Conservation (phyloP, 345 rosid species). For the Arabis hirsuta region DNA sequence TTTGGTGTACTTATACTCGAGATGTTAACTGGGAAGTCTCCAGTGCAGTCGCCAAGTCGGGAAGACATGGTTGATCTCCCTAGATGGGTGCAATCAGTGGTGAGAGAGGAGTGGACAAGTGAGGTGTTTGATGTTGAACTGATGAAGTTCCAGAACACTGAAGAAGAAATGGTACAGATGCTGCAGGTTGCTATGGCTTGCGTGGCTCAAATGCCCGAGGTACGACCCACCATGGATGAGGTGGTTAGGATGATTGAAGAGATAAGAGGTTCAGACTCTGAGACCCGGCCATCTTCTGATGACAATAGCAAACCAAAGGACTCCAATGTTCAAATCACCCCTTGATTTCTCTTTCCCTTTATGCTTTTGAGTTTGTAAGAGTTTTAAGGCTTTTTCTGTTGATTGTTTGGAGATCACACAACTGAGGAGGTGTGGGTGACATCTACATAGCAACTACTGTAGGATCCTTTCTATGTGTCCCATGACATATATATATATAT, state of each 20-base stretch:
- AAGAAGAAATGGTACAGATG: conserved; percentile 89
- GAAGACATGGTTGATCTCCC: conserved; percentile 86
- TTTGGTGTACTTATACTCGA: conserved; percentile 83
- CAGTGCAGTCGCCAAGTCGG: conserved; percentile 67
- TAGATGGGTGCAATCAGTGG: conserved; percentile 91
- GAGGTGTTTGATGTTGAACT: conserved; percentile 86
- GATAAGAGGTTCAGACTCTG: conserved; percentile 71
- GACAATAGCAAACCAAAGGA: conserved; percentile 74
- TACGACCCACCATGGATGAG: conserved; percentile 76
- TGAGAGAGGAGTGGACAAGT: conserved; percentile 90
- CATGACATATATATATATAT: not conserved
- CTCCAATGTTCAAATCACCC: conserved; percentile 74
- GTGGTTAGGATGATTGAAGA: conserved; percentile 90
- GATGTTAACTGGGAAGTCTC: conserved; percentile 81
- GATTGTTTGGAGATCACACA: conserved; percentile 31
- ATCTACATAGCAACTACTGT: conserved; percentile 26
- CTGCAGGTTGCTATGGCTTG: conserved; percentile 82
- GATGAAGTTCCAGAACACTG: conserved; percentile 74
- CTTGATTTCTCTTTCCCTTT: conserved; percentile 43
- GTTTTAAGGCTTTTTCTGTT: conserved; percentile 22
- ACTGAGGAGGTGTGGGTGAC: conserved; percentile 15
- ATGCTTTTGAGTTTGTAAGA: conserved; percentile 37
- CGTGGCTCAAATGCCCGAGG: conserved; percentile 63
- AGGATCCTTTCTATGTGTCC: conserved; percentile 18
- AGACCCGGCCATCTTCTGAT: conserved; percentile 80